Conservation (phyloP, 2,329 filamentous ascomycete genomes). For the Nemania diffusa region DNA sequence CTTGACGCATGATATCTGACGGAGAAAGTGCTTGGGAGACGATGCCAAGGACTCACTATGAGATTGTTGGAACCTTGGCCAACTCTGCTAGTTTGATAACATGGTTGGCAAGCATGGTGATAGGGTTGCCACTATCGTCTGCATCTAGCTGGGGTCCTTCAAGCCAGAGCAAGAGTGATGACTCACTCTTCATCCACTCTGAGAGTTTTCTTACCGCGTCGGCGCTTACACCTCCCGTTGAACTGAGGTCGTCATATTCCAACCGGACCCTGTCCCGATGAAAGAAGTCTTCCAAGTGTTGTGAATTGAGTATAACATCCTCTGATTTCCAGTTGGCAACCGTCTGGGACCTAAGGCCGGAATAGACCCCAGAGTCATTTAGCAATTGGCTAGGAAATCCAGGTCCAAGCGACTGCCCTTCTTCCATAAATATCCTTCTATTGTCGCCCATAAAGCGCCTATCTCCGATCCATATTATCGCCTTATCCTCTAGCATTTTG, state of each 20-base stretch:
- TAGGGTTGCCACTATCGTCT: slow-evolving; percentile 25
- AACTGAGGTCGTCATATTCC: slow-evolving; percentile 5
- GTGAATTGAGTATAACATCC: slow-evolving; percentile 22
- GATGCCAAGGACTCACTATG: slow-evolving; percentile 26
- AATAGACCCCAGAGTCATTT: neutral
- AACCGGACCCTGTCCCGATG: slow-evolving; percentile 30
- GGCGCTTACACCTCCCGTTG: neutral
- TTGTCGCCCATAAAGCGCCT: neutral
- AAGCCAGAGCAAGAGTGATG: slow-evolving; percentile 24
- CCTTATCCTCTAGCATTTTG: slow-evolving; percentile 17
- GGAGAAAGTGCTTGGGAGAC: neutral
- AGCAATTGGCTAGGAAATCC: slow-evolving; percentile 18
- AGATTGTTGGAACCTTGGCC: slow-evolving; percentile 21
- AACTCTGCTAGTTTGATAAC: slow-evolving; percentile 27
- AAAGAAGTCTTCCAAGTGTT: slow-evolving; percentile 32
- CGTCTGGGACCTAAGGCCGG: neutral
- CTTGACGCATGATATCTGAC: neutral
- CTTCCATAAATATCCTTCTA: slow-evolving; percentile 1
- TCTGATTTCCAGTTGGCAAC: slow-evolving; percentile 18
- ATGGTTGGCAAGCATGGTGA: slow-evolving; percentile 25
- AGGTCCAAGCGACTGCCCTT: neutral
- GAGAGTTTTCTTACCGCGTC: slow-evolving; percentile 8
- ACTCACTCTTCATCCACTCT: slow-evolving; percentile 29
- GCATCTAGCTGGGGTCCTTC: slow-evolving; percentile 23
- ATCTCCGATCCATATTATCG: slow-evolving; percentile 17